phyloP scores from a whole-genome alignment of 257 asterid genomes.

The Petrea volubilis region DNA sequence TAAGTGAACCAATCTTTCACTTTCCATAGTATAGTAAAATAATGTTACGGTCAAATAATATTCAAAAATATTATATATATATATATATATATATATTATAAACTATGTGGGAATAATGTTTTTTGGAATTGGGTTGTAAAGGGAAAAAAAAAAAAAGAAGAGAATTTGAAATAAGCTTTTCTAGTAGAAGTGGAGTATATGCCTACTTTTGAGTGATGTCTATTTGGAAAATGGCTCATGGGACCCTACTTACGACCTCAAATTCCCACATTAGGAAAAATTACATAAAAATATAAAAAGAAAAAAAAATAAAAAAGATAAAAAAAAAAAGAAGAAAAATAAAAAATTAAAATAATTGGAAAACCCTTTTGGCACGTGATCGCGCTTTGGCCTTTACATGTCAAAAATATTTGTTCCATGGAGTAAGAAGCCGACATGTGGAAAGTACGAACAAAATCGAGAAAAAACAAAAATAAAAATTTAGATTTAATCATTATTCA shows the following conservation, averaged over 20 bases:
- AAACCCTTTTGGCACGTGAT: conserved; percentile 13
- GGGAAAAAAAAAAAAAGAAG: not conserved
- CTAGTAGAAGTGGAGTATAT: conserved; percentile 23
- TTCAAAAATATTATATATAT: not conserved
- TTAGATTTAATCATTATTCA: too few species aligned
- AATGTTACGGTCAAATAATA: conserved; percentile 33
- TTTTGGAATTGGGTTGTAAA: conserved; percentile 33
- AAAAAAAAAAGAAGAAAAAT: not conserved
- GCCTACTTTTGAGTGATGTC: conserved; percentile 25
- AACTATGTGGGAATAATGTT: not conserved
- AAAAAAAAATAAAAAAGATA: not conserved
- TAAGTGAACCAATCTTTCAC: not conserved
- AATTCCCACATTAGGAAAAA: conserved; percentile 42
- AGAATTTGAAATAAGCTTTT: conserved; percentile 20
- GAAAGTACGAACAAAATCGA: too few species aligned
- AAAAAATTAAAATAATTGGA: not conserved
- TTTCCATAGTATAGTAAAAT: conserved; percentile 12
- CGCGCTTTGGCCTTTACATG: not conserved
- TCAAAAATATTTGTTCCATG: not conserved
- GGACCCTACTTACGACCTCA: conserved; percentile 30
- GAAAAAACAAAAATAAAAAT: too few species aligned
- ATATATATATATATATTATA: not conserved
- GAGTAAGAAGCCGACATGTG: conserved; percentile 9
- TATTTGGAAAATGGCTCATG: conserved; percentile 15
- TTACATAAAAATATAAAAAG: too few species aligned